Evolutionary conservation across 2,329 filamentous ascomycete genomes (phyloP), one percentile per base, ranked within the genome.

Genomic region (Exserohilum rostratum): DNA sequence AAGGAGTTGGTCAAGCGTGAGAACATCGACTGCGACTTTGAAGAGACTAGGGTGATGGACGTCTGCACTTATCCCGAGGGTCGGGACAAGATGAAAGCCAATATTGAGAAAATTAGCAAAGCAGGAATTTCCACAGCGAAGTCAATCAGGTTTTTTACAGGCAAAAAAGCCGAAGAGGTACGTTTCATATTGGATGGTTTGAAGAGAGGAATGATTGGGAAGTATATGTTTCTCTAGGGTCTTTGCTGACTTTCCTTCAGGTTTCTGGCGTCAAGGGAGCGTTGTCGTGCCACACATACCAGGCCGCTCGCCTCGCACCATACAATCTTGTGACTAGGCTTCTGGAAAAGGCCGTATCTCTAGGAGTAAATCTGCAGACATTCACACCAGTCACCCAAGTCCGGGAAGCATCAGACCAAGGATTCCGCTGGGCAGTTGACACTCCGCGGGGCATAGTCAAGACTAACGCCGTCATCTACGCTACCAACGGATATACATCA

Each of bases 401-500:
- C 7, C 40, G 6, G 6, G 11, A 20, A 18, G 12, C 3, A 18
- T n/a, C 38, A 18, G 0, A 22, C 4, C 11, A 38, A 17, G 30
- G 45, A 13, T 20, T 43, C 39, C 13, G 2, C 3, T 50, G 51
- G 50, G 30, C 47, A n/a, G 48, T 58, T 2, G 17, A 49, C 10
- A 61, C 55, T 31, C 42, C 58, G 13, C 58, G 58, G 18, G 49
- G 58, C 38, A 44, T 46, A 6, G 43, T 56, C 34, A 53, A 37
- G 6, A 42, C 55, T 3, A 46, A 31, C 12, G 56, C 40, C 6
- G 27, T 67, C 30, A 40, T 67, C n/a, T 60, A 57, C 34, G 62
- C 61, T 35, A 67, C 64, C 17, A 67, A 66, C 34, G 63, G 52
- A 4, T 67, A 65, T 46, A 66, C 59, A 2, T 55, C 63, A 18